Conservation (phyloP, 352 stramenopile genomes). For the Phytophthora pini region DNA sequence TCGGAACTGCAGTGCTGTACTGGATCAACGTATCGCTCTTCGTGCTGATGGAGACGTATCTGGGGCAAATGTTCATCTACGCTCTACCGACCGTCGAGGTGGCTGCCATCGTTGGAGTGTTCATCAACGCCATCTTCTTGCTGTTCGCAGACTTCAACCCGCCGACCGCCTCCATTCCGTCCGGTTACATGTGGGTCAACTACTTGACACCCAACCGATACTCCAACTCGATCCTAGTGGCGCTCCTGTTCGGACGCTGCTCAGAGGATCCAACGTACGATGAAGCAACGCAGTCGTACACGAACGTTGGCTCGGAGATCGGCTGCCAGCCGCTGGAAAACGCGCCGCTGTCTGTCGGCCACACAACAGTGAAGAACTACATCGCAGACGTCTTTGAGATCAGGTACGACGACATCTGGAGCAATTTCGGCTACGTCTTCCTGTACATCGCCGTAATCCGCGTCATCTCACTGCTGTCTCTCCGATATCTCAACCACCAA, state of each 20-base stretch:
- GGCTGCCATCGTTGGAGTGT: conserved; percentile 37
- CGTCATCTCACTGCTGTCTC: conserved; percentile 41
- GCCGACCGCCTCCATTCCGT: conserved; percentile 35
- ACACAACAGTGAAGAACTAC: conserved; percentile 27
- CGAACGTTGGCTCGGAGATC: conserved; percentile 22
- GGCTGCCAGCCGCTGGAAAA: conserved; percentile 34
- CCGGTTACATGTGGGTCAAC: conserved; percentile 45
- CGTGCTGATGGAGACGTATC: conserved; percentile 44
- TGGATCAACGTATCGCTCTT: conserved; percentile 48
- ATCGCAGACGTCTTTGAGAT: conserved; percentile 24
- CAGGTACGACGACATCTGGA: conserved; percentile 32
- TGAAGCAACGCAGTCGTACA: conserved; percentile 24
- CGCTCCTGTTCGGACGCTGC: conserved; percentile 41
- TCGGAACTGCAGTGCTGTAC: conserved; percentile 32
- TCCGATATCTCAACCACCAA: conserved; percentile 54
- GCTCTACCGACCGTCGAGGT: conserved; percentile 43
- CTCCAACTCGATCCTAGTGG: conserved; percentile 34
- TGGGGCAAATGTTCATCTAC: conserved; percentile 42
- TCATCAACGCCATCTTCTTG: conserved; percentile 51
- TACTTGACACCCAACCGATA: conserved; percentile 42
- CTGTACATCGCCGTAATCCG: conserved; percentile 39
- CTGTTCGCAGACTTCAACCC: conserved; percentile 51
- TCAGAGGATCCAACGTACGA: conserved; percentile 32
- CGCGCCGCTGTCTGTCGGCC: conserved; percentile 15
- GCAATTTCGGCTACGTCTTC: conserved; percentile 34